These are phyloP conservation scores for Sicyos baderoa DNA, from an alignment of 306 rosid species.

Conservation along the genomic window DNA sequence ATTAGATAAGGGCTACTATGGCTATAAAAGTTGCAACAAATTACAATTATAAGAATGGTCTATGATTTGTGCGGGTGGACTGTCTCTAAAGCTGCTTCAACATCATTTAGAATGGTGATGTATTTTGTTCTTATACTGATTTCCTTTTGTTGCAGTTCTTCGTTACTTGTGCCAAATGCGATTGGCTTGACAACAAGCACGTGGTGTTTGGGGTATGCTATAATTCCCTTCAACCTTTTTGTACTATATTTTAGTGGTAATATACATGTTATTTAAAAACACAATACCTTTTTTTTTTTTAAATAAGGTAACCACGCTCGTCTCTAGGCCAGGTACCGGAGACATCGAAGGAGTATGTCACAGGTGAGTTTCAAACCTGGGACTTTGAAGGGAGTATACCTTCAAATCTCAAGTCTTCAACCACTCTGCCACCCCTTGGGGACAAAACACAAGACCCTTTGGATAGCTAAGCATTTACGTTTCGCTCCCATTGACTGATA, in stretches of 20 bases:
- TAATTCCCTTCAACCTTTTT: conserved; percentile 18
- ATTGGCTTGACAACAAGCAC: conserved; percentile 98
- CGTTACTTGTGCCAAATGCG: conserved; percentile 84
- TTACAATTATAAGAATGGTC: background rate
- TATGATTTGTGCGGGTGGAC: background rate
- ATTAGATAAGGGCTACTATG: background rate
- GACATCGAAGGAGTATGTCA: no score
- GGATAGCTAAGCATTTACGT: background rate
- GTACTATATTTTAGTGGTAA: conserved; percentile 9
- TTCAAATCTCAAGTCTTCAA: no score
- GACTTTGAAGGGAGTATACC: no score
- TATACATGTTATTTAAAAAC: background rate
- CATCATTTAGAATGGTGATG: background rate
- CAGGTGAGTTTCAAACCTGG: no score
- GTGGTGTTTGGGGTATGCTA: conserved; percentile 92
- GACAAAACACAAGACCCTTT: background rate
- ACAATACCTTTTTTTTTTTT: background rate
- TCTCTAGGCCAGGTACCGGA: no score
- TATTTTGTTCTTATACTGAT: background rate
- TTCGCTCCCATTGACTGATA: background rate
- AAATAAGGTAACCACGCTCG: no score
- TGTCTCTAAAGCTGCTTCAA: background rate
- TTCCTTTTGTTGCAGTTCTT: conserved; percentile 55
- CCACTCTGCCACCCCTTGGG: no score
- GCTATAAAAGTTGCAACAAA: background rate